A percentile compares a stretch with the other conserved stretches of the same genome.
These are phyloP conservation scores for Starmerella apis DNA, from an alignment of 805 yeast species.

Conservation along the genomic window DNA sequence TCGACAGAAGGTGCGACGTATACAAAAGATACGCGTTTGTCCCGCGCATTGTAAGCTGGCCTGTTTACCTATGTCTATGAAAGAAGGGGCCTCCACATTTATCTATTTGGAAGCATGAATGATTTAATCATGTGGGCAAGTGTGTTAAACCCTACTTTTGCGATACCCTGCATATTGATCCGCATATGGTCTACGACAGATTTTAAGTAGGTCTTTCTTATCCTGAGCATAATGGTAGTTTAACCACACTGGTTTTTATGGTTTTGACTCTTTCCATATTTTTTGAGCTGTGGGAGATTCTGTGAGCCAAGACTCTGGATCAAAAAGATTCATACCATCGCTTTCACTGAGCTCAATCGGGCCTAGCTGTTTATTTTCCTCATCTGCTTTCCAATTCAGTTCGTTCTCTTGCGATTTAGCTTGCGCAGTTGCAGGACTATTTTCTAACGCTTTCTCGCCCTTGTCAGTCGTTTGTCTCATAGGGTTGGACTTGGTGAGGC, in stretches of 20 bases:
- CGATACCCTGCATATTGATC: neutral
- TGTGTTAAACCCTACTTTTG: neutral
- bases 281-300: constrained; percentile 14
- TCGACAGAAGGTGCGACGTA: constrained; percentile 33
- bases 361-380: neutral
- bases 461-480: neutral
- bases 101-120: neutral
- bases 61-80: neutral
- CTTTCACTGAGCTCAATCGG: neutral
- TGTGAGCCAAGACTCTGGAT: constrained; percentile 16
- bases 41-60: neutral
- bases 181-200: neutral
- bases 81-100: neutral
- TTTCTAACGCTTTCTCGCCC: neutral
- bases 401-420: no score
- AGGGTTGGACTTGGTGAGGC: no score
- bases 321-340: constrained; percentile 14
- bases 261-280: constrained; percentile 8
- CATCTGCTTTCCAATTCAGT: neutral
- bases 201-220: no score
- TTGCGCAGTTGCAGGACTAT: no score
- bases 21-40: constrained; percentile 21
- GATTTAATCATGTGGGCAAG: neutral
- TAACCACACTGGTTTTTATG: neutral
- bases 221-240: no score